Evolutionary conservation across 2,329 filamentous ascomycete genomes (phyloP).

Genomic region (Phyllosticta citribraziliensis): DNA sequence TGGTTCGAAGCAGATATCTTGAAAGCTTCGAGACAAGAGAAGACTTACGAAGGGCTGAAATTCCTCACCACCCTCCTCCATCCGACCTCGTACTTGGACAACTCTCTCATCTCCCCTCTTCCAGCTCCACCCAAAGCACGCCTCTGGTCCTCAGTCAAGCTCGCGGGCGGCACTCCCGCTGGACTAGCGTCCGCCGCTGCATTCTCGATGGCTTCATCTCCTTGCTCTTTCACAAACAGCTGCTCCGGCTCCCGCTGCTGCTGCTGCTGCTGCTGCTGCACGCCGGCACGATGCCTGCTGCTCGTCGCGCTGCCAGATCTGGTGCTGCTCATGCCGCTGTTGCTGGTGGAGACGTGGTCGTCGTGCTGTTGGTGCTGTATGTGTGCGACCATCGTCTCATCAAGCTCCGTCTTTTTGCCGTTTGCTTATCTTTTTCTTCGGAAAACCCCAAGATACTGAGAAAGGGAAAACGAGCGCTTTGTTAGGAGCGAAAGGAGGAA

Average conservation of each 20-base stretch:
- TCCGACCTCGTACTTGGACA: slow-evolving; percentile 6
- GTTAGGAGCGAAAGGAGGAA: neutral
- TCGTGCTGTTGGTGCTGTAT: neutral
- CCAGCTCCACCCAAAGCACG: neutral
- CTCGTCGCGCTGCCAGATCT: neutral
- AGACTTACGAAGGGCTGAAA: slow-evolving; percentile 23
- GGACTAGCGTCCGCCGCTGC: neutral
- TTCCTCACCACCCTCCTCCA: slow-evolving; percentile 29
- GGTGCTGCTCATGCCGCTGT: neutral
- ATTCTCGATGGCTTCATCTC: neutral
- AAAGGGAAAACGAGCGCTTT: neutral
- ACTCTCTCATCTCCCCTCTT: neutral
- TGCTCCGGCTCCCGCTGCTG: neutral
- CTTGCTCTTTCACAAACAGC: neutral
- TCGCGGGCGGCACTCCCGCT: slow-evolving; percentile 2
- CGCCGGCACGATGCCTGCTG: neutral
- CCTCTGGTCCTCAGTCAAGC: neutral
- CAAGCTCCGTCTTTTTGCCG: neutral
- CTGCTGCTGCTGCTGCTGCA: neutral
- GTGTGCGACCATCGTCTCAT: neutral
- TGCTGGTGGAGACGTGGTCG: neutral
- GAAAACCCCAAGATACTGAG: neutral
- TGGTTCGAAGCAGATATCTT: too few species aligned
- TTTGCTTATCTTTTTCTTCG: neutral
- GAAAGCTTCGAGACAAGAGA: neutral